phyloP scores from a whole-genome alignment of 2,329 filamentous ascomycete genomes.

The Thelonectria olida region DNA sequence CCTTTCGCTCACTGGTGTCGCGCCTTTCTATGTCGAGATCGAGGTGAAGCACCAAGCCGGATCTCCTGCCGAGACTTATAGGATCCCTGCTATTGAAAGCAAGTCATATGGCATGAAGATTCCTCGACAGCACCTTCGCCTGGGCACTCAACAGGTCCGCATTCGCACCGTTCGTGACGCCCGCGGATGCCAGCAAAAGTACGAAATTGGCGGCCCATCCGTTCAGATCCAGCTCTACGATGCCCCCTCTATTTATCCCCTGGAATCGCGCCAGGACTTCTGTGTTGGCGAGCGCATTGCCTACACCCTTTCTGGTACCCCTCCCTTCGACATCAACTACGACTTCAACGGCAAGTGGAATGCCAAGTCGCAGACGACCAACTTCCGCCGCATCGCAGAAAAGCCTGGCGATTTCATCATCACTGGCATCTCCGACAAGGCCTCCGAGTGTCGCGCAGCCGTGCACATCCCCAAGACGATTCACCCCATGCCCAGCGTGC shows the following conservation, averaged over 20 bases:
- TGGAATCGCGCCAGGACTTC: slow-evolving; percentile 87
- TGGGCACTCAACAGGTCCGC: slow-evolving; percentile 88
- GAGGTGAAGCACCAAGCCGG: slow-evolving; percentile 92
- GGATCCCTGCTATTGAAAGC: slow-evolving; percentile 80
- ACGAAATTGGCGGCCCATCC: slow-evolving; percentile 74
- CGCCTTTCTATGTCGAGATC: slow-evolving; percentile 90
- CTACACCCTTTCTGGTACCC: slow-evolving; percentile 88
- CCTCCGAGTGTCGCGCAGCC: slow-evolving; percentile 84
- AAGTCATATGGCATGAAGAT: slow-evolving; percentile 83
- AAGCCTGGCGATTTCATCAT: slow-evolving; percentile 89
- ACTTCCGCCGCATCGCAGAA: slow-evolving; percentile 93
- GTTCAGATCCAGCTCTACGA: slow-evolving; percentile 94
- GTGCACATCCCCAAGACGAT: slow-evolving; percentile 84
- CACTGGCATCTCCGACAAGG: slow-evolving; percentile 85
- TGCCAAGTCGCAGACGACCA: slow-evolving; percentile 81
- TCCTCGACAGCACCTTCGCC: slow-evolving; percentile 82
- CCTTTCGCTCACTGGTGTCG: slow-evolving; percentile 81
- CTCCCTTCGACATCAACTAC: slow-evolving; percentile 94
- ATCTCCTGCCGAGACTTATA: slow-evolving; percentile 80
- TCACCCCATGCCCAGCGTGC: slow-evolving; percentile 90
- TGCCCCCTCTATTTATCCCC: slow-evolving; percentile 87
- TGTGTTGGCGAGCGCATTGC: slow-evolving; percentile 95
- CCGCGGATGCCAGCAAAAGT: slow-evolving; percentile 84
- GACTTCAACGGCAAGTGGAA: slow-evolving; percentile 85
- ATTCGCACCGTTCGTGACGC: slow-evolving; percentile 91